Conservation (phyloP, 1,284 basidiomycete genomes). For the Ustilago xerochloae region DNA sequence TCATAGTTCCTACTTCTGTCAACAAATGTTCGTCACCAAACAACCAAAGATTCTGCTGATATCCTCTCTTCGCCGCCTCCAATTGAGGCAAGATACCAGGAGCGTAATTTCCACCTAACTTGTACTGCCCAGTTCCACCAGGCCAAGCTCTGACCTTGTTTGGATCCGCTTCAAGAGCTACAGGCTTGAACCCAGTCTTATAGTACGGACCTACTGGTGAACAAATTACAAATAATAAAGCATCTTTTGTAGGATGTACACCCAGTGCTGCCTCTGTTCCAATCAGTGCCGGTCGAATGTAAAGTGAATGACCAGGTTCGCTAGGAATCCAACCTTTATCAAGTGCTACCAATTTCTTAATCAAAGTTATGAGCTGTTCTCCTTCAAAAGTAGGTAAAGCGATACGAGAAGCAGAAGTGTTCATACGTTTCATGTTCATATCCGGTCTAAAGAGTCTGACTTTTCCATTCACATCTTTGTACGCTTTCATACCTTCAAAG, state of each 20-base stretch:
- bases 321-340: constrained; percentile 94
- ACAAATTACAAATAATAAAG: constrained; percentile 92
- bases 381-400: constrained; percentile 86
- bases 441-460: constrained; percentile 94
- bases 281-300: constrained; percentile 85
- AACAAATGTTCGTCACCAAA: constrained; percentile 71
- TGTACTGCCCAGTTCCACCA: constrained; percentile 64
- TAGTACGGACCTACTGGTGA: constrained; percentile 89
- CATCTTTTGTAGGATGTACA: constrained; percentile 86
- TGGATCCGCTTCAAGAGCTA: constrained; percentile 89
- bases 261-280: constrained; percentile 90
- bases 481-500: constrained; percentile 98
- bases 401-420: constrained; percentile 75
- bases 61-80: constrained; percentile 83
- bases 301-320: constrained; percentile 88
- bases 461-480: constrained; percentile 80
- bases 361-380: constrained; percentile 80
- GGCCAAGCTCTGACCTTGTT: constrained; percentile 76
- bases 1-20: constrained; percentile 83
- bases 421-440: constrained; percentile 91
- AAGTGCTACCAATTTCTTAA: constrained; percentile 86
- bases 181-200: constrained; percentile 92
- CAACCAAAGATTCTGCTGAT: constrained; percentile 95
- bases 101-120: constrained; percentile 67
- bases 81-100: constrained; percentile 76